Conservation (phyloP, 2,329 filamentous ascomycete species). For the Apiospora marii region DNA sequence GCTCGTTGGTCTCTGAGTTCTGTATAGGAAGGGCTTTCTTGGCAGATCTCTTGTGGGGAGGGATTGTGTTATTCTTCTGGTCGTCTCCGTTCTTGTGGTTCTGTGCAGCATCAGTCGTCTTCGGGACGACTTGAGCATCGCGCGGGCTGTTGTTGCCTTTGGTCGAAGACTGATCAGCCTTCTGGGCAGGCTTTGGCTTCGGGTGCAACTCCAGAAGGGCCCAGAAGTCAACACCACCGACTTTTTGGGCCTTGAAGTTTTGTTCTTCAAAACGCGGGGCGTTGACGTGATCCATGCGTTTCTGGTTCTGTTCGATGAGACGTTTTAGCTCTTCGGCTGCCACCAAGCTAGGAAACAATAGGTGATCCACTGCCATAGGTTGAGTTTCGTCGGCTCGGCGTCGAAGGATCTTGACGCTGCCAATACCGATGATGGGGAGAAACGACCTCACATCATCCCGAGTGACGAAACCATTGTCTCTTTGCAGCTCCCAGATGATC, state of each 20-base stretch:
- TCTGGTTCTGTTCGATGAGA: neutral
- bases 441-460: conserved; percentile 3
- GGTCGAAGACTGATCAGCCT: neutral
- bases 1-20: neutral
- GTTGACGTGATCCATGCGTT: neutral
- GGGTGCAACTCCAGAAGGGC: neutral
- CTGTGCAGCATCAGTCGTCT: neutral
- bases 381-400: neutral
- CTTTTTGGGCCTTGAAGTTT: neutral
- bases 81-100: neutral
- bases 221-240: neutral
- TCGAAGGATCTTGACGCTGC: neutral
- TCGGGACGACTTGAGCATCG: neutral
- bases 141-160: neutral
- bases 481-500: conserved; percentile 1
- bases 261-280: neutral
- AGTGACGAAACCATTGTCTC: neutral
- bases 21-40: neutral
- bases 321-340: neutral
- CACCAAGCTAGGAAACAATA: neutral
- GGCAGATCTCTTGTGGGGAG: neutral
- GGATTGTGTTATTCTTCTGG: neutral
- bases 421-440: neutral
- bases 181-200: neutral
- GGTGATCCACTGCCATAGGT: neutral